A percentile compares a stretch with the other conserved stretches of the same genome.
These are phyloP conservation scores for Rhypophila decipiens DNA, from an alignment of 495 filamentous ascomycete species.

Conservation along the genomic window DNA sequence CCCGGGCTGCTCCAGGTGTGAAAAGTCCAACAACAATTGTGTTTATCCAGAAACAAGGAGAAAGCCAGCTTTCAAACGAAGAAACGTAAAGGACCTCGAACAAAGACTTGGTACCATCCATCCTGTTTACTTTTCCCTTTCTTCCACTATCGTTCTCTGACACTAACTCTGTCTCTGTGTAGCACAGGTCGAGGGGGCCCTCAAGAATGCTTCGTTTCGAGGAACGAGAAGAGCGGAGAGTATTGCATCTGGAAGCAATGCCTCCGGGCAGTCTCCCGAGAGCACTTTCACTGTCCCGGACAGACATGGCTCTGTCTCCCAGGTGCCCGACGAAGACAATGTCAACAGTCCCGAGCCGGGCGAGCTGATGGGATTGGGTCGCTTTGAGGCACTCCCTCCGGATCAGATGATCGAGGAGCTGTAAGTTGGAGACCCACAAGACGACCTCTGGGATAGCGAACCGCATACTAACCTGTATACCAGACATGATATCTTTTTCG, in stretches of 20 bases:
- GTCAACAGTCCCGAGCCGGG: not conserved
- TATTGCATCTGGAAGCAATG: not conserved
- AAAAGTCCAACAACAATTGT: conserved; percentile 63
- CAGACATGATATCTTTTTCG: conserved; percentile 39
- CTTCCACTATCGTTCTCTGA: not conserved
- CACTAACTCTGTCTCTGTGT: conserved; percentile 4
- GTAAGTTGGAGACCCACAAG: conserved; percentile 18
- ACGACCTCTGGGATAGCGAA: no score
- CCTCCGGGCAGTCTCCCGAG: no score
- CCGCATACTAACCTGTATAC: conserved; percentile 2
- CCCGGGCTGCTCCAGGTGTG: conserved; percentile 70
- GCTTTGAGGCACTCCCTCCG: conserved; percentile 38
- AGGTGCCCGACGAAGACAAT: no score
- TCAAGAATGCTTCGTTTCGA: conserved; percentile 24
- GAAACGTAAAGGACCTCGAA: conserved; percentile 81
- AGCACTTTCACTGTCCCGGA: no score
- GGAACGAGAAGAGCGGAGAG: not conserved
- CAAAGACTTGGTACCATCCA: conserved; percentile 61
- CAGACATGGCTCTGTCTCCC: no score
- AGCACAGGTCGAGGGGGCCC: conserved; percentile 44
- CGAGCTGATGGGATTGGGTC: conserved; percentile 34
- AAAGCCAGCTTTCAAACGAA: conserved; percentile 82
- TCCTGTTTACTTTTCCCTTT: not conserved
- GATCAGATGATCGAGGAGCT: conserved; percentile 43
- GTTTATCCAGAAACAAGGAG: conserved; percentile 76